Evolutionary conservation across 148 eudicot species (phyloP), one percentile per base, ranked within the genome.

Genomic region (Salicornia ramosissima): DNA sequence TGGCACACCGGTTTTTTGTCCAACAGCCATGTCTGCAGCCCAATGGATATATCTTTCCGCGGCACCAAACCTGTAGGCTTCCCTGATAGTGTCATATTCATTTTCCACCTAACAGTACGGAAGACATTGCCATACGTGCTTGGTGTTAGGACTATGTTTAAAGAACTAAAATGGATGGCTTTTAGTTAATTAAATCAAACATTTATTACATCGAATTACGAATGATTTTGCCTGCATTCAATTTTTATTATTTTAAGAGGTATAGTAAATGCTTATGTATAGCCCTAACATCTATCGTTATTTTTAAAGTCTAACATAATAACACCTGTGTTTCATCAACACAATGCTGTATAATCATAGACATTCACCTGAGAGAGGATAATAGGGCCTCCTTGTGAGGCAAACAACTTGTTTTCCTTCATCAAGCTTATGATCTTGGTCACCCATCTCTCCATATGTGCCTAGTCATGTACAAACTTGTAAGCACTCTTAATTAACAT

Each of bases 361-460:
- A 26, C 12, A 45, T 52, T 68, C 40, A 88, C 94, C 88, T 90
- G 97, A 57, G 96, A 72, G 72, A 89, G 26, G 25, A 92, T 87
- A 79, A 92, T 89, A 28, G 97, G 97, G 39, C 97, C 97, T 69
- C 97, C 97, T 66, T 92, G 97, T 42, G 88, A 75, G 65, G 86
- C 85, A 77, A 81, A 92, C 56, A 92, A 74, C 9, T 85, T 85
- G 77, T 90, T 85, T 28, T 80, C 74, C 65, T 81, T 90, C 88
- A 90, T 80, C 77, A 87, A 33, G 36, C 77, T 71, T 0, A 86
- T 53, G 54, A 92, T 67, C 77, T 45, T 80, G 58, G 68, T 83
- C 19, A 74, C 63, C 79, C 77, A 92, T 55, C 62, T 79, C 59
- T 81, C 64, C 89, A 88, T 92, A 75, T 86, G 76, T 62, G 25